Evolutionary conservation across 441 rosid species (phyloP).

Genomic region (Erodium chrysanthum): DNA sequence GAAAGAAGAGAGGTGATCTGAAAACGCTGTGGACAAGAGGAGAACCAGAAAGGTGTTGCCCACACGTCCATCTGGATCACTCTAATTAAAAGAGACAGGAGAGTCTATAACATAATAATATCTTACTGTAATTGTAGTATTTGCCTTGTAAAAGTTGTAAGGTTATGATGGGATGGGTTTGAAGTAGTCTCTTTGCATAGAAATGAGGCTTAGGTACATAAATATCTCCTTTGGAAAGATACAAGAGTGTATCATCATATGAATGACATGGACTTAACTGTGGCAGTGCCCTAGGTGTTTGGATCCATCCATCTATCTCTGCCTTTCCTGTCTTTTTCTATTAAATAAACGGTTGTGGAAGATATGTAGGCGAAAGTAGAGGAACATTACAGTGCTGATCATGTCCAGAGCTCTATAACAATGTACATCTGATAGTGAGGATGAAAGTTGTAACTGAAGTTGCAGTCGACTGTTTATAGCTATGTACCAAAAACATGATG

Average conservation of each 20-base stretch:
- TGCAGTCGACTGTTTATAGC: too few relatives aligned
- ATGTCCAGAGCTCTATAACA: too few relatives aligned
- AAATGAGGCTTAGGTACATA: neutral
- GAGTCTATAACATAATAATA: constrained; percentile 6
- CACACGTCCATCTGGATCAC: constrained; percentile 43
- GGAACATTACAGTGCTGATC: too few relatives aligned
- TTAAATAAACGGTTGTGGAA: too few relatives aligned
- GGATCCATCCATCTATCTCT: too few relatives aligned
- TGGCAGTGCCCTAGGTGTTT: neutral
- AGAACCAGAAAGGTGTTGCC: constrained; percentile 61
- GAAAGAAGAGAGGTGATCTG: constrained; percentile 82
- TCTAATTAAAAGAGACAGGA: constrained; percentile 13
- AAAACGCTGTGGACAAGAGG: constrained; percentile 69
- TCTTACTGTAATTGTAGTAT: constrained; percentile 8
- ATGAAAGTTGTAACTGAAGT: too few relatives aligned
- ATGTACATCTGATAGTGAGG: too few relatives aligned
- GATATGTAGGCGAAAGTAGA: too few relatives aligned
- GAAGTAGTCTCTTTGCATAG: neutral
- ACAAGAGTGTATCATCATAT: neutral
- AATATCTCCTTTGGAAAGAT: neutral
- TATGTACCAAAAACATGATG: too few relatives aligned
- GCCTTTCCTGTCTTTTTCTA: too few relatives aligned
- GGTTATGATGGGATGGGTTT: neutral
- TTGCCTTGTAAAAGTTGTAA: constrained; percentile 1
- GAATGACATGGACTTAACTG: neutral